These are phyloP conservation scores for Pythium pectinolyticum DNA, from an alignment of 352 stramenopile genomes.

Conservation along the genomic window DNA sequence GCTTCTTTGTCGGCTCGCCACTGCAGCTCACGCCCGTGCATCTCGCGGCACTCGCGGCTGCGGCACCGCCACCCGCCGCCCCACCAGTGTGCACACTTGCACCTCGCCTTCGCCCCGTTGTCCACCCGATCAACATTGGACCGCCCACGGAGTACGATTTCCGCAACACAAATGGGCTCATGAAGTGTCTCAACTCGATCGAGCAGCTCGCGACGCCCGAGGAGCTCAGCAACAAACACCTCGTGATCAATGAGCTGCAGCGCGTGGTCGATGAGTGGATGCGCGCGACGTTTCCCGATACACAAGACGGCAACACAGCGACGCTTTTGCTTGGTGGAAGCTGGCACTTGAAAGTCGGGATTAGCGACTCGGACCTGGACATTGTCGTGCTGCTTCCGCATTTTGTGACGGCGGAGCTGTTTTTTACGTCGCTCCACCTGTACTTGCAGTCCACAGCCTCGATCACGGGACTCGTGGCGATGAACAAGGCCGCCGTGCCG, in stretches of 20 bases:
- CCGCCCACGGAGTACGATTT: slow-evolving; percentile 75
- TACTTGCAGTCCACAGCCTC: slow-evolving; percentile 39
- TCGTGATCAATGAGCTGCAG: slow-evolving; percentile 78
- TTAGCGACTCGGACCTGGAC: slow-evolving; percentile 76
- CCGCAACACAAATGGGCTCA: slow-evolving; percentile 74
- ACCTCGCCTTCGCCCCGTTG: slow-evolving; percentile 51
- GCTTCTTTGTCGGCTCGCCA: slow-evolving; percentile 12
- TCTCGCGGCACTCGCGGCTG: slow-evolving; percentile 23
- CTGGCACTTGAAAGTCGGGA: slow-evolving; percentile 80
- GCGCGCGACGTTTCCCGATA: slow-evolving; percentile 41
- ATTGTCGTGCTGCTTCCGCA: slow-evolving; percentile 72
- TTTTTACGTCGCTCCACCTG: slow-evolving; percentile 65
- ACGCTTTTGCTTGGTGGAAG: slow-evolving; percentile 76
- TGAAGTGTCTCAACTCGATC: slow-evolving; percentile 79
- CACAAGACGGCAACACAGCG: slow-evolving; percentile 38
- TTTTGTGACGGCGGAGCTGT: slow-evolving; percentile 57
- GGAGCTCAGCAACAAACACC: slow-evolving; percentile 67
- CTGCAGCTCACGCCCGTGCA: slow-evolving; percentile 26
- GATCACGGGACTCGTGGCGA: slow-evolving; percentile 65
- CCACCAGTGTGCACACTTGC: slow-evolving; percentile 7
- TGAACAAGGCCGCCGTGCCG: slow-evolving; percentile 72
- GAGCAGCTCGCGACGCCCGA: slow-evolving; percentile 56
- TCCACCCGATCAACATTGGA: slow-evolving; percentile 52
- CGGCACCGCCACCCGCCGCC: background rate
- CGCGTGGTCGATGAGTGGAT: slow-evolving; percentile 74